Conservation (phyloP, 2,329 filamentous ascomycete species). For the Nigrospora oryzae region DNA sequence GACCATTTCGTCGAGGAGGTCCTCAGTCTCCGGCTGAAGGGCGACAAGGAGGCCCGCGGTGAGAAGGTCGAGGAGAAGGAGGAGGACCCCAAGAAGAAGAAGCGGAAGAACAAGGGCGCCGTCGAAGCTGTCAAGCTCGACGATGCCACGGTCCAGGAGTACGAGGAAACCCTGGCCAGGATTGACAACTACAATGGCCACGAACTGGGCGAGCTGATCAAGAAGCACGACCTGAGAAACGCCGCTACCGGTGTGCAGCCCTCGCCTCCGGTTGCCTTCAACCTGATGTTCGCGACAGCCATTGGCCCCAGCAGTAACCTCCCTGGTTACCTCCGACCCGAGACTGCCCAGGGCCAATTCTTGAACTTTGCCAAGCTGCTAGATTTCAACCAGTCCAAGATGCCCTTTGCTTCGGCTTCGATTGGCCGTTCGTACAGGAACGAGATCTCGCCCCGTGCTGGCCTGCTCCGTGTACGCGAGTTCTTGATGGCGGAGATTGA, state of each 20-base stretch:
- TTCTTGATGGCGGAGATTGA: conserved; percentile 99
- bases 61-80: conserved; percentile 72
- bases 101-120: conserved; percentile 78
- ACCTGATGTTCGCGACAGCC: conserved; percentile 96
- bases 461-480: conserved; percentile 87
- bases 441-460: conserved; percentile 88
- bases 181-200: conserved; percentile 93
- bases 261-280: conserved; percentile 80
- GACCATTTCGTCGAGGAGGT: conserved; percentile 96
- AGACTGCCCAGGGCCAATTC: conserved; percentile 98
- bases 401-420: conserved; percentile 95
- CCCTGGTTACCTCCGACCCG: conserved; percentile 78
- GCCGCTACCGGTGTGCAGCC: conserved; percentile 71
- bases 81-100: conserved; percentile 62
- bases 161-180: conserved; percentile 81
- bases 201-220: conserved; percentile 80
- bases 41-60: conserved; percentile 86
- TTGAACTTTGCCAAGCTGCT: conserved; percentile 77
- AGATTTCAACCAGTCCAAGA: conserved; percentile 88
- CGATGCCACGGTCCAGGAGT: conserved; percentile 78
- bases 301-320: conserved; percentile 89
- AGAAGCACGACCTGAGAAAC: conserved; percentile 86
- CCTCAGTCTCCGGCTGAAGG: conserved; percentile 77
- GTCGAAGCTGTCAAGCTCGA: conserved; percentile 76
- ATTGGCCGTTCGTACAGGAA: conserved; percentile 98